Evolutionary conservation across 257 asterid species (phyloP).

Genomic region (Forsythia viridissima): DNA sequence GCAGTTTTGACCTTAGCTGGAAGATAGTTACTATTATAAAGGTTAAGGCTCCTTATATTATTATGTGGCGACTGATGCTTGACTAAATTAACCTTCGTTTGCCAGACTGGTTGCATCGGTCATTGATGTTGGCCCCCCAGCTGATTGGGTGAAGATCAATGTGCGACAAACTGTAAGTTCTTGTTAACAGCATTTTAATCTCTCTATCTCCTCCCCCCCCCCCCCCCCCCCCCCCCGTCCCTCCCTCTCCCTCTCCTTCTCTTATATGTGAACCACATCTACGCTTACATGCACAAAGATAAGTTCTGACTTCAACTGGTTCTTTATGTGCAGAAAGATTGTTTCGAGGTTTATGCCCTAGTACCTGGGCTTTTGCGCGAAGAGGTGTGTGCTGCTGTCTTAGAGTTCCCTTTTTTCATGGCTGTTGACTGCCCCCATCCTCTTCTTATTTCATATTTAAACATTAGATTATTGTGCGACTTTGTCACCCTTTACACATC

Average conservation of each 20-base stretch:
- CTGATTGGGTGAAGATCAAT: constrained; percentile 97
- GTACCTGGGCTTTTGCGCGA: constrained; percentile 60
- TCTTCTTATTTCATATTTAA: not conserved
- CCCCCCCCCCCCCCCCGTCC: not conserved
- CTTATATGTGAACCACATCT: not conserved
- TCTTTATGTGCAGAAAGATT: constrained; percentile 43
- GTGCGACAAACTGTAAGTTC: constrained; percentile 82
- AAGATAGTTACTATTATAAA: not conserved
- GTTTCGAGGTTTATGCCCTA: constrained; percentile 59
- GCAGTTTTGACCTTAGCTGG: not conserved
- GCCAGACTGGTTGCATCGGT: constrained; percentile 70
- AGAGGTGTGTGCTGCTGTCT: constrained; percentile 37
- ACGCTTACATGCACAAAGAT: not conserved
- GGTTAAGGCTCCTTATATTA: not conserved
- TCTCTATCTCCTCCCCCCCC: not conserved
- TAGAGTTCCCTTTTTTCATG: not conserved
- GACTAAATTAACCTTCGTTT: constrained; percentile 26
- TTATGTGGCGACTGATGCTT: constrained; percentile 19
- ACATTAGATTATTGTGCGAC: too few species aligned
- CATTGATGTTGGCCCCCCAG: constrained; percentile 91
- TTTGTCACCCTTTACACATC: too few species aligned
- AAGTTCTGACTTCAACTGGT: not conserved
- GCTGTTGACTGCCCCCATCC: not conserved
- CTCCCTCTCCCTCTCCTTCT: not conserved
- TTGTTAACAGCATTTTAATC: constrained; percentile 15